phyloP scores from a whole-genome alignment of 2,329 filamentous ascomycete genomes.

The Sporothrix euskadiensis region DNA sequence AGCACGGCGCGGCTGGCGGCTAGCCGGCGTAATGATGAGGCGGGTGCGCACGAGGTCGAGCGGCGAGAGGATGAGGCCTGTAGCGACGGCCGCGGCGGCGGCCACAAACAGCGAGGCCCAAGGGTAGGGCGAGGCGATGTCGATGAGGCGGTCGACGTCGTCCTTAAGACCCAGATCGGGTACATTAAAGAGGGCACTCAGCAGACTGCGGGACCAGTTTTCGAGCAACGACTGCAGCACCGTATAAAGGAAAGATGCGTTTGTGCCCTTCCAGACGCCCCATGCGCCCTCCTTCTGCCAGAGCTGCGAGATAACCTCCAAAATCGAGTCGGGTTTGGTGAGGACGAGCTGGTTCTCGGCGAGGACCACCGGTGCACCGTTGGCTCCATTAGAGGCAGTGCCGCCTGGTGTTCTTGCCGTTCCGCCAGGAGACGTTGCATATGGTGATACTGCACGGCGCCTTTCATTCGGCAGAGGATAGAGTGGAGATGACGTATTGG shows the following conservation, averaged over 20 bases:
- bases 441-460: constrained; percentile 27
- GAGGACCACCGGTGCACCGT: not conserved
- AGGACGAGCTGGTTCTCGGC: constrained; percentile 66
- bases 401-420: not conserved
- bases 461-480: constrained; percentile 40
- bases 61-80: constrained; percentile 79
- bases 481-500: constrained; percentile 56
- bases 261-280: constrained; percentile 93
- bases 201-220: constrained; percentile 84
- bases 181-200: constrained; percentile 88
- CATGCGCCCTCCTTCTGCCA: constrained; percentile 88
- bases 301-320: constrained; percentile 82
- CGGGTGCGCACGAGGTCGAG: constrained; percentile 88
- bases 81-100: constrained; percentile 63
- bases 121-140: constrained; percentile 75
- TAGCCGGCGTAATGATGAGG: constrained; percentile 81
- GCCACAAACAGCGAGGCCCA: constrained; percentile 76
- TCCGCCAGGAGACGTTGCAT: not conserved
- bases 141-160: constrained; percentile 72
- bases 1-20: constrained; percentile 72
- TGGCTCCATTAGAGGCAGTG: not conserved
- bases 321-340: constrained; percentile 74
- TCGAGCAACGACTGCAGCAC: constrained; percentile 84
- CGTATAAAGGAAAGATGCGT: constrained; percentile 88
- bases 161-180: constrained; percentile 78